Conservation (phyloP, 2,329 filamentous ascomycete genomes). For the Fusarium chaquense region DNA sequence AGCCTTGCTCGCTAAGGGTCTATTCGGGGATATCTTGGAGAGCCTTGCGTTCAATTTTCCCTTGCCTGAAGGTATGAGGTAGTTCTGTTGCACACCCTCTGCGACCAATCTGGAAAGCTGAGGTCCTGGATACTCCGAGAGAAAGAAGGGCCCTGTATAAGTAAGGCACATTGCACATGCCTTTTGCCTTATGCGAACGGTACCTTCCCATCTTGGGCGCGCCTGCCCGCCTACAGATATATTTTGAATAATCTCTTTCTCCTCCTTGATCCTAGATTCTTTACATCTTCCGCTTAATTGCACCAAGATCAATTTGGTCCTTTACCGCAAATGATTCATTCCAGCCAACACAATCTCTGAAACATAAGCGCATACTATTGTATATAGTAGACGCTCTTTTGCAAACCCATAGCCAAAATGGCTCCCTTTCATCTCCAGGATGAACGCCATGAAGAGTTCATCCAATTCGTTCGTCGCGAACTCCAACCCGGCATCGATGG, state of each 20-base stretch:
- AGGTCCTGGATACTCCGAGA: background rate
- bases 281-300: background rate
- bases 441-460: conserved; percentile 11
- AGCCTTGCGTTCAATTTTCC: conserved; percentile 2
- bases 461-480: background rate
- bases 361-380: too few species aligned
- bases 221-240: background rate
- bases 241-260: background rate
- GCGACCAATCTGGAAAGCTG: conserved; percentile 5
- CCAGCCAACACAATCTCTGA: background rate
- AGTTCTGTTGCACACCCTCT: background rate
- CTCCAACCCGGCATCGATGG: background rate
- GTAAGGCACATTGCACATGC: background rate
- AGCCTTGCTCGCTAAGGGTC: conserved; percentile 45
- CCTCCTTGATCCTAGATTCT: background rate
- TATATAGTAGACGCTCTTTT: too few species aligned
- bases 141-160: background rate
- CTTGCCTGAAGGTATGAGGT: too few species aligned
- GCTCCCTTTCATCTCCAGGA: background rate
- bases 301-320: background rate
- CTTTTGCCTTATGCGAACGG: background rate
- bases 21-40: conserved; percentile 39
- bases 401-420: background rate
- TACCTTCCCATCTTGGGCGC: background rate
- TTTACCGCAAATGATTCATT: background rate